Evolutionary conservation across 352 stramenopile species (phyloP).

Genomic region (Phytophthora hybrid): DNA sequence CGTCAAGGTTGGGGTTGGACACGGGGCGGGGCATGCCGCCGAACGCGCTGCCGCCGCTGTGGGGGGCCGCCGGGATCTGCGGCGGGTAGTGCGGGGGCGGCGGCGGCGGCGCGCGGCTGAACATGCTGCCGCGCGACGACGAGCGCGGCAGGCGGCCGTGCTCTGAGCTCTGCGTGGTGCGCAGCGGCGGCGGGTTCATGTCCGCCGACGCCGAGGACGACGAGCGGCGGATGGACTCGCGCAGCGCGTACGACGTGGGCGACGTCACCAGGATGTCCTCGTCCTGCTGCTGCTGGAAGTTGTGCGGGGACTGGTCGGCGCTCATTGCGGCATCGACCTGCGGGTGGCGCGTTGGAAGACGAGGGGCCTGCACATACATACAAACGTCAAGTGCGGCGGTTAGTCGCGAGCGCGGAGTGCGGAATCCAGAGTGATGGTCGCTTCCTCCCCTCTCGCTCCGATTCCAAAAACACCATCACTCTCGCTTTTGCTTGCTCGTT

Average conservation of each 20-base stretch:
- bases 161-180: slow-evolving; percentile 31
- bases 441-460: not conserved
- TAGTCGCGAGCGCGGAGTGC: slow-evolving; percentile 15
- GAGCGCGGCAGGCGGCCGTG: slow-evolving; percentile 38
- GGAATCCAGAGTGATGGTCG: slow-evolving; percentile 31
- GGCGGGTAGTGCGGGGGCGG: slow-evolving; percentile 64
- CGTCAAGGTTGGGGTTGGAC: slow-evolving; percentile 74
- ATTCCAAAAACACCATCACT: slow-evolving; percentile 35
- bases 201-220: slow-evolving; percentile 64
- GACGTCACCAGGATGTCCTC: slow-evolving; percentile 87
- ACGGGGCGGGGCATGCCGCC: slow-evolving; percentile 62
- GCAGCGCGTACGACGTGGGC: slow-evolving; percentile 78
- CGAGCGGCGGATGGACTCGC: slow-evolving; percentile 82
- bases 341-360: slow-evolving; percentile 12
- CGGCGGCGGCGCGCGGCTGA: slow-evolving; percentile 67
- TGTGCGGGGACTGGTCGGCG: slow-evolving; percentile 42
- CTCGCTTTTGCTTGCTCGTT: slow-evolving; percentile 2
- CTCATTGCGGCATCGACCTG: slow-evolving; percentile 58
- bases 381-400: slow-evolving; percentile 27
- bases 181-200: slow-evolving; percentile 41
- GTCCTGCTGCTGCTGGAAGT: slow-evolving; percentile 47
- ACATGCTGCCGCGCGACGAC: slow-evolving; percentile 63
- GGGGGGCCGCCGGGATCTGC: slow-evolving; percentile 29
- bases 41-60: slow-evolving; percentile 9
- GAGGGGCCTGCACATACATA: slow-evolving; percentile 25